Base-by-base conservation (phyloP, 1,284 basidiomycete genomes). In the Trichosporon asahii region DNA sequence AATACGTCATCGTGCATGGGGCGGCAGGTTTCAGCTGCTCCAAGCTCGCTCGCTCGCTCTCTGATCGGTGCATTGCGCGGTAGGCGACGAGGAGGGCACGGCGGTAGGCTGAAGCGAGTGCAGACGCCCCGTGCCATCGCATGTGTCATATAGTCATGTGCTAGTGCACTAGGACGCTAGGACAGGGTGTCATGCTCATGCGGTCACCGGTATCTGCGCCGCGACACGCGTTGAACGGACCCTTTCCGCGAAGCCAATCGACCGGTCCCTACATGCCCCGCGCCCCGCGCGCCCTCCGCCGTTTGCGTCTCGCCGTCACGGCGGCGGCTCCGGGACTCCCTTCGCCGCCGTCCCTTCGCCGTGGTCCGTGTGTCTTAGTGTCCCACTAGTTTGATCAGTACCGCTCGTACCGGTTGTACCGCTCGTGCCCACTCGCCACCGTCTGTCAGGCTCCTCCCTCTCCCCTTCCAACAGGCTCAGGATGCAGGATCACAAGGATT, bases 201-300 rank as follows among this genome's bases (percentile, higher is more conserved):
- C 27, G 27, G 27, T 31, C 57, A 61, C 29, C 57, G 57, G 27
- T 61, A 7, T 61, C 57, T 61, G 57, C 57, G 57, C 57, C 57
- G 57, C 57, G 27, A 61, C 57, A 61, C 29, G 57, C 57, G 57
- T 31, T 31, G 57, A 61, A 23, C 57, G 57, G 57, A 61, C 57
- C 57, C 57, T 61, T 61, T 23, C 57, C 29, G 31, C 27, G 18
- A 29, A 60, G 55, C 55, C 53, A 12, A 27, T 23, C 53, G 21
- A 37, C 35, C 11, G 9, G 2, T 18, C 11, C 53, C 6, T 33
- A 8, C 31, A n/a, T n/a, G n/a, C 31, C 31, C 31, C 31, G 31
- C 31, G 31, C 31, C 31, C 31, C 31, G 31, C 31, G 53, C 25
- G 15, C 53, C 53, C 53, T 55, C 53, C 53, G 23, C 21, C 53